Base-by-base conservation (phyloP, 768 basidiomycete genomes). In the Pleurotus pulmonarius region DNA sequence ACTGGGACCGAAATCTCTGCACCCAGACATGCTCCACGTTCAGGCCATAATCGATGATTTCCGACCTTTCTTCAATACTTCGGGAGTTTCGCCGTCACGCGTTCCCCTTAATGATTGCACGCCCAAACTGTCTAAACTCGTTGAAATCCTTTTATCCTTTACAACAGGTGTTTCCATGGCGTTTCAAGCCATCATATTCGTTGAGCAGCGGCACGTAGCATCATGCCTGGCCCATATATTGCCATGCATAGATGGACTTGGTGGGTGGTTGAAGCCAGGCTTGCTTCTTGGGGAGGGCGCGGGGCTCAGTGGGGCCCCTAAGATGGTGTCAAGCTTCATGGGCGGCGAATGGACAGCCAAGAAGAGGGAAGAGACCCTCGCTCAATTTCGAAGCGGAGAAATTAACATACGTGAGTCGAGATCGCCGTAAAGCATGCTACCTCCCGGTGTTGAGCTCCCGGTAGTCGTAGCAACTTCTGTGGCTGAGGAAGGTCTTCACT, bases 401-500 rank as follows among this genome's bases (percentile, higher is more conserved):
- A 76, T 88, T 43, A 91, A 93, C 65, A 70, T 92, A 46, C 71
- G 89, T 90, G 66, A 61, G 86, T 79, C 39, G 43, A n/a, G 40
- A 43, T 54, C 49, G 16, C 15, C 26, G 40, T 49, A 49, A 38
- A n/a, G 56, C 18, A 61, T 7, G 18, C 13, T 25, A 8, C 49
- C 39, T 9, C 16, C 56, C 8, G 29, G 44, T 11, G 45, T n/a
- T 37, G 16, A 57, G 46, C 8, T 40, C 51, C 40, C 57, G 37
- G 15, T 57, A 85, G 87, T 94, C 18, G 76, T 94, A 60, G 89
- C 92, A 3, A 94, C 92, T 0, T 86, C 87, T 4, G 92, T 95
- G 12, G 94, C 92, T 0, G 94, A 96, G 69, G 94, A 96, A 73
- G 94, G 94, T 0, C 78, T 96, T 15, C 93, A 96, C 67, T 92